Evolutionary conservation across 805 yeast species (phyloP).

Genomic region (Saccharomycopsis microspora): DNA sequence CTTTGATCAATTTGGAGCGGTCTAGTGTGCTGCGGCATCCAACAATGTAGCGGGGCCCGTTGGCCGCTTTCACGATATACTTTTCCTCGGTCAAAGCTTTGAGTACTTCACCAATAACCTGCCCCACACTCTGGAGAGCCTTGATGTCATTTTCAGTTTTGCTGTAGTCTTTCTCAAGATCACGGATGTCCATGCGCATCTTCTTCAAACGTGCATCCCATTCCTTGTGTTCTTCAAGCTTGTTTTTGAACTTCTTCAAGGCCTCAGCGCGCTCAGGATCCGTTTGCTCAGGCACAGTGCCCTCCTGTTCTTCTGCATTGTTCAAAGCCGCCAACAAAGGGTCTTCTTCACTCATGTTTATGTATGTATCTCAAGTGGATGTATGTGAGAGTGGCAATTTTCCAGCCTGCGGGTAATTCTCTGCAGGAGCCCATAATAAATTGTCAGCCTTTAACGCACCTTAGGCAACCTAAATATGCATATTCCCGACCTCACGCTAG

Average conservation of each 20-base stretch:
- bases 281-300: conserved; percentile 21
- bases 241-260: conserved; percentile 65
- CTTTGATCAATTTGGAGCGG: conserved; percentile 74
- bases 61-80: conserved; percentile 90
- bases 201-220: conserved; percentile 89
- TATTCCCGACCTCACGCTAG: conserved; percentile 53
- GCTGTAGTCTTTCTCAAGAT: conserved; percentile 69
- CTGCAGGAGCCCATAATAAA: too few relatives aligned
- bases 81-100: conserved; percentile 92
- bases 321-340: conserved; percentile 65
- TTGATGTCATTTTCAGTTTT: conserved; percentile 96
- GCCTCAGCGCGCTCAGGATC: conserved; percentile 75
- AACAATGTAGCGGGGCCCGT: conserved; percentile 96
- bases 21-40: conserved; percentile 93
- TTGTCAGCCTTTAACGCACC: too few relatives aligned
- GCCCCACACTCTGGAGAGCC: conserved; percentile 95
- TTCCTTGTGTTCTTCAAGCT: conserved; percentile 83
- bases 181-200: conserved; percentile 72
- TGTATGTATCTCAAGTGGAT: background rate
- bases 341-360: conserved; percentile 52
- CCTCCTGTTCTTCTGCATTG: conserved; percentile 22
- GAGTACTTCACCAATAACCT: conserved; percentile 91
- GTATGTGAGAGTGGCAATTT: background rate
- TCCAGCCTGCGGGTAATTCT: background rate
- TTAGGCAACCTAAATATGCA: background rate